phyloP scores from a whole-genome alignment of 78 protist species.

The Creolimax fragrantissima region DNA sequence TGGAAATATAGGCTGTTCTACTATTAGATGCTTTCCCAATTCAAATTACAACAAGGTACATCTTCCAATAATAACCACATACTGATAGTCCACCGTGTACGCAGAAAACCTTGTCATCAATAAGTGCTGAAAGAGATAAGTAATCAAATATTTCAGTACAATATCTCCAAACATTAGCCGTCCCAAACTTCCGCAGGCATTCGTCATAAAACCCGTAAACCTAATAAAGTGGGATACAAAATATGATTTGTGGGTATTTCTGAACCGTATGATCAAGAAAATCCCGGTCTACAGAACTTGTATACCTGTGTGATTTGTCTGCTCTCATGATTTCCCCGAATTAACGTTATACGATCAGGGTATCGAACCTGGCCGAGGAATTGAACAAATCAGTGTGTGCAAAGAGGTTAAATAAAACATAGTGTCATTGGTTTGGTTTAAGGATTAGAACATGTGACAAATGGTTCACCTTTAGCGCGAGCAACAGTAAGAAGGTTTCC shows the following conservation, averaged over 20 bases:
- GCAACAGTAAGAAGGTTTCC: slow-evolving; percentile 93
- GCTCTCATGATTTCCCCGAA: slow-evolving; percentile 99
- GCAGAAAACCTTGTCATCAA: slow-evolving; percentile 84
- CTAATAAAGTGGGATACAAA: neutral
- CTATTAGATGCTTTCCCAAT: no score
- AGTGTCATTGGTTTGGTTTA: no score
- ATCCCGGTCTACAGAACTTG: no score
- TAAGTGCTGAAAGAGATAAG: slow-evolving; percentile 84
- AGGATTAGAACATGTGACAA: neutral
- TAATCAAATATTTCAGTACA: slow-evolving; percentile 97
- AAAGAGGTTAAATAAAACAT: neutral
- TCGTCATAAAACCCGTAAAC: slow-evolving; percentile 99
- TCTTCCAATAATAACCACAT: no score
- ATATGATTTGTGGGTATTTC: neutral
- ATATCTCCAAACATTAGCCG: slow-evolving; percentile 87
- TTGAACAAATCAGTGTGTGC: neutral
- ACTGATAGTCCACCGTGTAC: slow-evolving; percentile 99
- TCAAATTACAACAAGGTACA: no score
- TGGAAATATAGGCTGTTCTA: no score
- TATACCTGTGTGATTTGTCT: slow-evolving; percentile 96
- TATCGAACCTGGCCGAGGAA: slow-evolving; percentile 63
- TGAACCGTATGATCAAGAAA: no score
- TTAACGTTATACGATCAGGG: slow-evolving; percentile 89
- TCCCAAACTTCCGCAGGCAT: slow-evolving; percentile 95
- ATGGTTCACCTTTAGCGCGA: slow-evolving; percentile 75